Base-by-base conservation (phyloP, 768 basidiomycete species). In the Xerocomus potaroensis region DNA sequence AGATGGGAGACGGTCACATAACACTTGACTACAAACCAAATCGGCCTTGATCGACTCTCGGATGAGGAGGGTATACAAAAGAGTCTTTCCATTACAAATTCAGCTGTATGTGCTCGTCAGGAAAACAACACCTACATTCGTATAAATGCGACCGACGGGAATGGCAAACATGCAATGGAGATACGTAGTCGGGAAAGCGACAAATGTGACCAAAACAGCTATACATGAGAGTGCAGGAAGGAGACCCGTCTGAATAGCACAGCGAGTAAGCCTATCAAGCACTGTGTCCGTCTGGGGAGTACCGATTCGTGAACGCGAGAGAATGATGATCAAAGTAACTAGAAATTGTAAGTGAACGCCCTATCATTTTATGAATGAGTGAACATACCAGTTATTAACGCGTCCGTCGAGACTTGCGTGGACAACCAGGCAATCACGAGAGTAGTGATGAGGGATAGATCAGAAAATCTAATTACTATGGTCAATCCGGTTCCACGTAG, bases 201-300 rank as follows among this genome's bases (percentile, higher is more conserved):
- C n/a, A 49, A 68, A 67, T 4, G 67, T 55, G 39, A 76, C 69
- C 29, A 79, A 59, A 56, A 77, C 76, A 0, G 68, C 73, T 18
- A 78, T 49, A 6, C 78, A 75, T 35, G 79, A 77, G 1, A 77
- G 59, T 0, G 71, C 71, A 15, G 72, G 73, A 46, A 79, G 78
- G 6, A 76, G 51, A 29, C 78, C 77, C 8, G 78, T 79, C 50
- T 78, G 76, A 23, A 80, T 57, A 9, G 76, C 75, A 27, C 78
- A 76, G 36, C 73, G 74, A 50, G 77, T 78, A 4, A 80, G 65
- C 22, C 74, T 72, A 49, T 76, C 74, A 53, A 79, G 74, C 39
- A 77, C 69, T 0, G 68, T 75, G 49, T 80, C 75, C 4, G 77
- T 80, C 50, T 67, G 70, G 22, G 62, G 65, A 59, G 78, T 74